Evolutionary conservation across 768 basidiomycete species (phyloP).

Genomic region (Xerocomellus intermedius): DNA sequence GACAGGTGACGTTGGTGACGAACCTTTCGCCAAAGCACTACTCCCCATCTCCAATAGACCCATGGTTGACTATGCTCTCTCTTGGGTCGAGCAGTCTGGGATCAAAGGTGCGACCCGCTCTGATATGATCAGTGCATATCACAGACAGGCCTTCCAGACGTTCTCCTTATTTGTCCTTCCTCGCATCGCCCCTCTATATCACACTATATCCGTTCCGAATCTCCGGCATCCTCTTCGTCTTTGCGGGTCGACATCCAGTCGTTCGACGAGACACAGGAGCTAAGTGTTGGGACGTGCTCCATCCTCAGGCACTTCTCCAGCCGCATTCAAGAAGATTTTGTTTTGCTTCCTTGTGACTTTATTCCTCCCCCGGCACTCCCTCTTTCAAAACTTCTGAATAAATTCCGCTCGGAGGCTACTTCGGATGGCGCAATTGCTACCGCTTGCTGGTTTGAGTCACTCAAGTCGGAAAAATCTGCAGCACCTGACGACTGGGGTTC

Average conservation of each 20-base stretch:
- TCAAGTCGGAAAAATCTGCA: constrained; percentile 51
- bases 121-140: constrained; percentile 5
- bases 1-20: constrained; percentile 75
- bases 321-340: constrained; percentile 81
- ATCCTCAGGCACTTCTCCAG: constrained; percentile 74
- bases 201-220: constrained; percentile 81
- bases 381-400: constrained; percentile 69
- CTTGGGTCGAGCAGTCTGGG: constrained; percentile 87
- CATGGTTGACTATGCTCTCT: constrained; percentile 77
- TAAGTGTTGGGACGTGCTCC: constrained; percentile 66
- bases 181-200: constrained; percentile 73
- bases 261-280: constrained; percentile 70
- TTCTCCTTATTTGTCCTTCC: constrained; percentile 81
- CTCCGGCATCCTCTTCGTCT: constrained; percentile 57
- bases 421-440: constrained; percentile 64
- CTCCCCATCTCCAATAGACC: constrained; percentile 87
- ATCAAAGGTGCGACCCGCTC: constrained; percentile 58
- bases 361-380: constrained; percentile 74
- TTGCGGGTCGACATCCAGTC: constrained; percentile 77
- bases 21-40: constrained; percentile 82
- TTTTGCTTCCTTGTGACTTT: constrained; percentile 90
- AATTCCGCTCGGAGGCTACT: constrained; percentile 72
- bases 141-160: constrained; percentile 49
- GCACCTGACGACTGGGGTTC: constrained; percentile 68
- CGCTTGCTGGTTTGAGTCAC: constrained; percentile 59